phyloP scores from a whole-genome alignment of 2,329 filamentous ascomycete species.

The Epichloe sp. region DNA sequence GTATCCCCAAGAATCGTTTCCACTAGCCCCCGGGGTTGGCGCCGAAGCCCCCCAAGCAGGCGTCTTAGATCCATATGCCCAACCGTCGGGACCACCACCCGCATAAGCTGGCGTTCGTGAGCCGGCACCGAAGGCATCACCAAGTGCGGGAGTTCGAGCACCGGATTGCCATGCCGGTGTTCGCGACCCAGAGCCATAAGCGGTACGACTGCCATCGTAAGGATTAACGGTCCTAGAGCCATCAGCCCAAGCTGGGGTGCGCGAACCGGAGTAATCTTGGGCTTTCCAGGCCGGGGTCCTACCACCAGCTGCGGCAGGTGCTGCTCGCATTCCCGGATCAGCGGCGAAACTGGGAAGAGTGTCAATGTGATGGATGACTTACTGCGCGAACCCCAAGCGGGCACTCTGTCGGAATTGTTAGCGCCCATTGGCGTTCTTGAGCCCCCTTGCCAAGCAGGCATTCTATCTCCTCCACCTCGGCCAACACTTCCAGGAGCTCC shows the following conservation, averaged over 20 bases:
- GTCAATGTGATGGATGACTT: slow-evolving; percentile 24
- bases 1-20: slow-evolving; percentile 47
- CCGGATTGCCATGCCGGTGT: slow-evolving; percentile 72
- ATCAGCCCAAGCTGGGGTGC: slow-evolving; percentile 60
- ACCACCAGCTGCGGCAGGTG: slow-evolving; percentile 38
- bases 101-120: slow-evolving; percentile 56
- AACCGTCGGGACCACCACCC: slow-evolving; percentile 36
- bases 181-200: slow-evolving; percentile 60
- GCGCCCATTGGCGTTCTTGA: slow-evolving; percentile 55
- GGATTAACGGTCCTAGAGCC: slow-evolving; percentile 56
- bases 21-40: slow-evolving; percentile 44
- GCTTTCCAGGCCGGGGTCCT: slow-evolving; percentile 51
- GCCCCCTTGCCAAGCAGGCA: slow-evolving; percentile 47
- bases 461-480: slow-evolving; percentile 31
- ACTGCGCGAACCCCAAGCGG: slow-evolving; percentile 62
- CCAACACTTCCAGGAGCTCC: slow-evolving; percentile 32
- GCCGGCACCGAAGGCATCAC: slow-evolving; percentile 50
- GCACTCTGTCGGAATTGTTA: slow-evolving; percentile 53
- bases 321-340: slow-evolving; percentile 19
- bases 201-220: slow-evolving; percentile 61
- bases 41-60: slow-evolving; percentile 56
- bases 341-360: not conserved
- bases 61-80: slow-evolving; percentile 61
- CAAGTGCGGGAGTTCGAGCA: slow-evolving; percentile 52
- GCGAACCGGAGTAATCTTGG: slow-evolving; percentile 38